Conservation (phyloP, 2,329 filamentous ascomycete genomes). For the Trichoderma koningii region DNA sequence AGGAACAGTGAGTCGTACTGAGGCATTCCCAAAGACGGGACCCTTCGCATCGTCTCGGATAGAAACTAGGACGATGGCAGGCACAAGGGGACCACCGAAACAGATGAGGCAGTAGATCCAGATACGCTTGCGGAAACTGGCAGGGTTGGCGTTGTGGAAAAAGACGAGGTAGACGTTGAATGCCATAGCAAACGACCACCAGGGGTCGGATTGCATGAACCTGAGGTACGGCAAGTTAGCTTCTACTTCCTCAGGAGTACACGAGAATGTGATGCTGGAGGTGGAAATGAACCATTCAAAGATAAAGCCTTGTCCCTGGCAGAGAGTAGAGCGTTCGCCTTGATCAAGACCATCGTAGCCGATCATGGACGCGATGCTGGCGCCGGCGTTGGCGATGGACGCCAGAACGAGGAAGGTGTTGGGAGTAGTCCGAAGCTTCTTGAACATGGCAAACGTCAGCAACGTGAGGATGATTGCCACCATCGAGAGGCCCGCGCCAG, state of each 20-base stretch:
- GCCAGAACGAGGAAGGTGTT: constrained; percentile 52
- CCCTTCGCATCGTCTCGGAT: constrained; percentile 46
- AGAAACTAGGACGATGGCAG: constrained; percentile 66
- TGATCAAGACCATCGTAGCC: constrained; percentile 63
- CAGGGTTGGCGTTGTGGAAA: constrained; percentile 58
- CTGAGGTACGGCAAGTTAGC: constrained; percentile 42
- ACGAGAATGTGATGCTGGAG: background rate
- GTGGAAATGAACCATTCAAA: constrained; percentile 63
- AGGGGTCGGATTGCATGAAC: constrained; percentile 75
- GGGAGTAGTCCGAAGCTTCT: constrained; percentile 56
- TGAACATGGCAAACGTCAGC: constrained; percentile 52
- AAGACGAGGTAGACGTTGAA: constrained; percentile 75
- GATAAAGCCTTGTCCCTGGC: constrained; percentile 60
- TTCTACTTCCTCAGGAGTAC: background rate
- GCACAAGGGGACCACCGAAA: constrained; percentile 70
- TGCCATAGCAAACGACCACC: constrained; percentile 81
- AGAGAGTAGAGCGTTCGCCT: constrained; percentile 59
- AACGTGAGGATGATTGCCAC: constrained; percentile 53
- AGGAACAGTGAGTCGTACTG: constrained; percentile 43
- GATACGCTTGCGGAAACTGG: constrained; percentile 67
- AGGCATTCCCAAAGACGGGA: constrained; percentile 57
- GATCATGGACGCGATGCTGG: constrained; percentile 68
- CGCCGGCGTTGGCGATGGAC: constrained; percentile 50
- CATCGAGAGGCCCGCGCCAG: constrained; percentile 57
- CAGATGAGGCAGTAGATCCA: constrained; percentile 70